Conservation (phyloP, 176 grass and related monocot genomes). For the Avena eriantha region DNA sequence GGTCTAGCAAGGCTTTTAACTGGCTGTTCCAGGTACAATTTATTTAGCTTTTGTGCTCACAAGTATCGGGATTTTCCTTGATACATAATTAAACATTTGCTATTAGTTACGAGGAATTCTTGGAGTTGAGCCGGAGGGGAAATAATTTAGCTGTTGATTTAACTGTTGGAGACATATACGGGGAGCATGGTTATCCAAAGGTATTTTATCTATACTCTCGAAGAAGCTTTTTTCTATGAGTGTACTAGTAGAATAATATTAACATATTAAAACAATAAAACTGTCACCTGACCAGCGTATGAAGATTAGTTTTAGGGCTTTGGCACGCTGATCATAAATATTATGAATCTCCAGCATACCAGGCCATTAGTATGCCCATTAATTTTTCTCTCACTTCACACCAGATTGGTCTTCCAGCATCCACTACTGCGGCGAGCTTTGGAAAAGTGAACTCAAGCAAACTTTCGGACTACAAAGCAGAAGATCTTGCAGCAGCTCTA, state of each 20-base stretch:
- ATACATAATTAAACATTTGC: conserved; percentile 37
- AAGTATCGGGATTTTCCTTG: conserved; percentile 19
- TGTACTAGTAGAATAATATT: background rate
- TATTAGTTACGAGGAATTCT: conserved; percentile 89
- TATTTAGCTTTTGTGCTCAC: conserved; percentile 27
- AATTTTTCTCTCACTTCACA: conserved; percentile 42
- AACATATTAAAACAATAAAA: background rate
- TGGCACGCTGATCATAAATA: background rate
- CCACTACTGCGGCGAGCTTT: conserved; percentile 94
- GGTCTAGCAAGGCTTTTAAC: conserved; percentile 91
- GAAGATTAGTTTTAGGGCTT: conserved; percentile 28
- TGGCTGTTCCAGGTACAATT: conserved; percentile 78
- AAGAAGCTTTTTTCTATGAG: background rate
- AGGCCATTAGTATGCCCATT: conserved; percentile 18
- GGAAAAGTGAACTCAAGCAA: conserved; percentile 93
- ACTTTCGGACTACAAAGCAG: conserved; percentile 86
- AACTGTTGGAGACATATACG: conserved; percentile 97
- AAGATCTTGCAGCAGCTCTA: conserved; percentile 94
- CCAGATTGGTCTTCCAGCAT: conserved; percentile 94
- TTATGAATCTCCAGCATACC: background rate
- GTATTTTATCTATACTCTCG: conserved; percentile 44
- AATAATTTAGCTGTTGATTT: conserved; percentile 94
- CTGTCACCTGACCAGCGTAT: background rate
- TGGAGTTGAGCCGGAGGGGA: conserved; percentile 86
- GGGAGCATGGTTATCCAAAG: conserved; percentile 89